A percentile compares a stretch with the other conserved stretches of the same genome.
Evolutionary conservation across 2,329 filamentous ascomycete species (phyloP).

Genomic region (Cytospora piceicola): DNA sequence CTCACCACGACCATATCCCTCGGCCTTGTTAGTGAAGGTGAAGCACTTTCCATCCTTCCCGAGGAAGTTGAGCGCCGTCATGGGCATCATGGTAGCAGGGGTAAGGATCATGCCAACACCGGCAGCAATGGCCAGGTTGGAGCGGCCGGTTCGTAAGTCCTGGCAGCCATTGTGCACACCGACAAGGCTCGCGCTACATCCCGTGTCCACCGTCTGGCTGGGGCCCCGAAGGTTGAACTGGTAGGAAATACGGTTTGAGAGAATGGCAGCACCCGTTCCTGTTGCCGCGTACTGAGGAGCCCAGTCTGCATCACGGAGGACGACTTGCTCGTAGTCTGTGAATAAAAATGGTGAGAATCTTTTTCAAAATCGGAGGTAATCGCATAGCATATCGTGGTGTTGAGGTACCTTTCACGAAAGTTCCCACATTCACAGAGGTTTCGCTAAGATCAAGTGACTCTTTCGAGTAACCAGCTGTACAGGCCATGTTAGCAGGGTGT

Average conservation of each 20-base stretch:
- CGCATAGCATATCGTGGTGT: background rate
- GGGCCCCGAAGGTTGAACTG: constrained; percentile 59
- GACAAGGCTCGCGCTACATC: constrained; percentile 60
- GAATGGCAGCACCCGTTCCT: constrained; percentile 56
- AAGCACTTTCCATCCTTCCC: constrained; percentile 55
- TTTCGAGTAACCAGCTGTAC: constrained; percentile 26
- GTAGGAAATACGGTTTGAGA: constrained; percentile 61
- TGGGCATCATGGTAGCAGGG: constrained; percentile 59
- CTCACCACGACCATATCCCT: constrained; percentile 68
- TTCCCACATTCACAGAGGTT: constrained; percentile 54
- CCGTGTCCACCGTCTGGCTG: constrained; percentile 62
- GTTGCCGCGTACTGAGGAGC: constrained; percentile 57
- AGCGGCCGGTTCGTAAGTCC: constrained; percentile 46
- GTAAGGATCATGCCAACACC: constrained; percentile 58
- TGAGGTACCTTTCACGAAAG: constrained; percentile 52
- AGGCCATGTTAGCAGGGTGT: background rate
- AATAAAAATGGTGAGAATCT: background rate
- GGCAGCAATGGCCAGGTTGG: constrained; percentile 49
- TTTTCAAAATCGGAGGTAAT: background rate
- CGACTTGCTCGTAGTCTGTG: constrained; percentile 55
- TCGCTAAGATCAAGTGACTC: constrained; percentile 50
- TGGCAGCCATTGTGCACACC: constrained; percentile 58
- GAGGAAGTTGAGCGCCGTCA: constrained; percentile 58
- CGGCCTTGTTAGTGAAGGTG: constrained; percentile 61
- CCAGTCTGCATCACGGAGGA: constrained; percentile 54